Conservation (phyloP, 2,329 filamentous ascomycete species). For the Trichoderma atroviride region DNA sequence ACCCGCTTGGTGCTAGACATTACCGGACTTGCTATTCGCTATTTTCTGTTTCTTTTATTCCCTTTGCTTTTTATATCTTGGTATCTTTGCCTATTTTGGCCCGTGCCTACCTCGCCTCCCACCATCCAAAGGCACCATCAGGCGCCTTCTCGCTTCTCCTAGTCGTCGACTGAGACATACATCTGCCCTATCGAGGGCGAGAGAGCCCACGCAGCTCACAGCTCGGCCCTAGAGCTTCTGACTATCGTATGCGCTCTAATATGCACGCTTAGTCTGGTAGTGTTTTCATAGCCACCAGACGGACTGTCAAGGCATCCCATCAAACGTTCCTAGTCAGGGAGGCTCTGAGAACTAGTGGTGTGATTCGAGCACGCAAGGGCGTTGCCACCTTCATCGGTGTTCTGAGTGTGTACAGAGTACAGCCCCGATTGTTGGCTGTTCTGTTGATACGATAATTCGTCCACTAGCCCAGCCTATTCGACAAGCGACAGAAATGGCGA, state of each 20-base stretch:
- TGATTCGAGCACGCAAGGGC: slow-evolving; percentile 24
- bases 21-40: slow-evolving; percentile 6
- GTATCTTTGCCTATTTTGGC: not conserved
- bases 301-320: not conserved
- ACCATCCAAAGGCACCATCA: not conserved
- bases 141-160: not conserved
- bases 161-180: slow-evolving; percentile 25
- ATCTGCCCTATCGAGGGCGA: slow-evolving; percentile 24
- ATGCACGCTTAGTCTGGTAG: not conserved
- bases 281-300: slow-evolving; percentile 1
- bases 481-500: slow-evolving; percentile 6
- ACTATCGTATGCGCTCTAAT: not conserved
- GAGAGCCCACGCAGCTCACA: not conserved
- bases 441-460: not conserved
- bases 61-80: not conserved
- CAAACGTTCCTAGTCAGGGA: slow-evolving; percentile 8
- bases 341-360: not conserved
- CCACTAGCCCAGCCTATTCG: slow-evolving; percentile 6
- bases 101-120: not conserved
- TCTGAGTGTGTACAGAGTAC: not conserved
- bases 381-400: slow-evolving; percentile 3
- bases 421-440: slow-evolving; percentile 5
- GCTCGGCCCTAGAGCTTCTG: not conserved
- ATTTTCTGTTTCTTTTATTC: not conserved
- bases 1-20: slow-evolving; percentile 13